Conservation (phyloP, 495 filamentous ascomycete species). For the Penicillium samsonianum region DNA sequence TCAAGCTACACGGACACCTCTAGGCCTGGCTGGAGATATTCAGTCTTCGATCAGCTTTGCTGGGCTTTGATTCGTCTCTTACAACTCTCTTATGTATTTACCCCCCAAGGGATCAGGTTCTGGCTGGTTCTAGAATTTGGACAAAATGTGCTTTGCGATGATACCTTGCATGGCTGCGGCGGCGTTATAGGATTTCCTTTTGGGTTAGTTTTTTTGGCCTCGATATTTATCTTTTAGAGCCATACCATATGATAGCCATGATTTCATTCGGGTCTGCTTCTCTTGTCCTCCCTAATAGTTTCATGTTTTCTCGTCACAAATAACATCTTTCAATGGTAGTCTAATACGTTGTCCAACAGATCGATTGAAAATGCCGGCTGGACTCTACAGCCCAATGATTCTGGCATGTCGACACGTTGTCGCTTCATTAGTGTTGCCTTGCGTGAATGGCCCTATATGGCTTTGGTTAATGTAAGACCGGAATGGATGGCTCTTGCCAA, state of each 20-base stretch:
- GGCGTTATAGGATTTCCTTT: constrained; percentile 6
- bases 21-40: constrained; percentile 16
- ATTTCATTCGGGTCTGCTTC: background rate
- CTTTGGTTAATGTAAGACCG: background rate
- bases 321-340: background rate
- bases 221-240: constrained; percentile 1
- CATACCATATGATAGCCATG: constrained; percentile 13
- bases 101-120: background rate
- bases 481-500: background rate
- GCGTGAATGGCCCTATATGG: background rate
- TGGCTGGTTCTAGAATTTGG: constrained; percentile 2
- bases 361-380: background rate
- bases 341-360: background rate
- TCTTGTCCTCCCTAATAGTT: background rate
- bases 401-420: background rate
- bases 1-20: constrained; percentile 45
- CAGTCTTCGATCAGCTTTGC: background rate
- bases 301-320: background rate
- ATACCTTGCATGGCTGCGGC: constrained; percentile 14
- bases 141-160: constrained; percentile 15
- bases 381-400: background rate
- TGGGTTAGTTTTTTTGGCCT: background rate
- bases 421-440: background rate
- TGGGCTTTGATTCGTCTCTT: background rate
- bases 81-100: background rate